These are phyloP conservation scores for Heterobasidion parviporum DNA, from an alignment of 1,284 basidiomycete species.

Conservation along the genomic window DNA sequence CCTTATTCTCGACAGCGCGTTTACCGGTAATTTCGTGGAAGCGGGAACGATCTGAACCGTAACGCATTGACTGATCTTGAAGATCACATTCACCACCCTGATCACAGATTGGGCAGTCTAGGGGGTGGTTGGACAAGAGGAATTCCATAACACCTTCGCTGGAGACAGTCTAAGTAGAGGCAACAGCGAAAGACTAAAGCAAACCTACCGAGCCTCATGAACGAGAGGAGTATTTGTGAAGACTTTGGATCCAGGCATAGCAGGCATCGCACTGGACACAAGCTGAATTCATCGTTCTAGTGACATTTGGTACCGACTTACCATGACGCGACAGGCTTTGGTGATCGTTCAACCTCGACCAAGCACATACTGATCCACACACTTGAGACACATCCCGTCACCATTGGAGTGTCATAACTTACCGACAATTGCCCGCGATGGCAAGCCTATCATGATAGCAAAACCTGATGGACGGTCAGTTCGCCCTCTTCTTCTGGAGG, in stretches of 20 bases:
- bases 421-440: slow-evolving; percentile 95
- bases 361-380: slow-evolving; percentile 74
- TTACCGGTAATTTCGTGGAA: slow-evolving; percentile 99
- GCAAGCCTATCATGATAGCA: slow-evolving; percentile 94
- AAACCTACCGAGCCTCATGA: slow-evolving; percentile 80
- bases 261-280: slow-evolving; percentile 84
- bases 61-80: slow-evolving; percentile 99
- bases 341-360: slow-evolving; percentile 93
- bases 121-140: slow-evolving; percentile 92
- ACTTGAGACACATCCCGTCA: background rate
- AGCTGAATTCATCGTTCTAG: background rate
- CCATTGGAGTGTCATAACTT: background rate
- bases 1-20: slow-evolving; percentile 97
- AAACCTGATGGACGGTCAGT: slow-evolving; percentile 45
- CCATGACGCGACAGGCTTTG: slow-evolving; percentile 89
- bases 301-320: slow-evolving; percentile 25
- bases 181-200: background rate
- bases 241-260: slow-evolving; percentile 94
- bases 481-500: too few relatives aligned
- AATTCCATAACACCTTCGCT: slow-evolving; percentile 99
- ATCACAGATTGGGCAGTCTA: slow-evolving; percentile 98
- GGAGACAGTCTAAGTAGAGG: slow-evolving; percentile 9
- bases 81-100: slow-evolving; percentile 98
- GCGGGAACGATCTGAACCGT: slow-evolving; percentile 92
- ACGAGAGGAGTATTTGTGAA: slow-evolving; percentile 94